Evolutionary conservation across 148 eudicot genomes (phyloP).

Genomic region (Rhododendron williamsianum): DNA sequence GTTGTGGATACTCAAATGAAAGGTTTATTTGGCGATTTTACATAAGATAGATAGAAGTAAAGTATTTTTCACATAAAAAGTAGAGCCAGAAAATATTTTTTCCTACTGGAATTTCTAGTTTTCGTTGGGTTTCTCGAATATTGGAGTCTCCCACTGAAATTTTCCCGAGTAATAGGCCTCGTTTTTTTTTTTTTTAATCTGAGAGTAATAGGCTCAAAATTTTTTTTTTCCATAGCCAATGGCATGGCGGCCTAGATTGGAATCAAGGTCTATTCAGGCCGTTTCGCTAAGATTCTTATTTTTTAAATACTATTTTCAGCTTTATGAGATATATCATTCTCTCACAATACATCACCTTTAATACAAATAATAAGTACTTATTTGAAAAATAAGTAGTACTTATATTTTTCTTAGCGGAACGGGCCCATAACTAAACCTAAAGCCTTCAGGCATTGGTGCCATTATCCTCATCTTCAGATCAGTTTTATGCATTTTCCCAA

Average conservation of each 20-base stretch:
- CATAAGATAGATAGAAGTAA: not conserved
- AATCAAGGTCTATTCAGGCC: not conserved
- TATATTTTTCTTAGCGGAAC: too few species aligned
- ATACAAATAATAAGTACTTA: too few species aligned
- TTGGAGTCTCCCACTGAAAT: too few species aligned
- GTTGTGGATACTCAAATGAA: not conserved
- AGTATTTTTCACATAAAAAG: not conserved
- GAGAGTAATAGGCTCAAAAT: not conserved
- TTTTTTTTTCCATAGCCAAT: not conserved
- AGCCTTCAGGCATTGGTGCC: not conserved
- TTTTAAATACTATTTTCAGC: too few species aligned
- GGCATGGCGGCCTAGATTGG: not conserved
- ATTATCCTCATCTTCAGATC: not conserved
- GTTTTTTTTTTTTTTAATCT: not conserved
- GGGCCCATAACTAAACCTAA: not conserved
- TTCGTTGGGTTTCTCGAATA: too few species aligned
- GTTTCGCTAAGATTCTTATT: too few species aligned
- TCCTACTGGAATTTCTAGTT: too few species aligned
- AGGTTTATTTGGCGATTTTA: not conserved
- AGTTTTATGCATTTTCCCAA: not conserved
- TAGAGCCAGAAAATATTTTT: too few species aligned
- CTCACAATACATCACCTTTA: too few species aligned
- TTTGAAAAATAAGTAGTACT: too few species aligned
- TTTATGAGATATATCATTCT: too few species aligned
- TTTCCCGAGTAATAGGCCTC: too few species aligned